A percentile compares a stretch with the other conserved stretches of the same genome.
Evolutionary conservation across 371 early-diverging fungal genomes (phyloP).

Genomic region (Umbelopsis sp.): DNA sequence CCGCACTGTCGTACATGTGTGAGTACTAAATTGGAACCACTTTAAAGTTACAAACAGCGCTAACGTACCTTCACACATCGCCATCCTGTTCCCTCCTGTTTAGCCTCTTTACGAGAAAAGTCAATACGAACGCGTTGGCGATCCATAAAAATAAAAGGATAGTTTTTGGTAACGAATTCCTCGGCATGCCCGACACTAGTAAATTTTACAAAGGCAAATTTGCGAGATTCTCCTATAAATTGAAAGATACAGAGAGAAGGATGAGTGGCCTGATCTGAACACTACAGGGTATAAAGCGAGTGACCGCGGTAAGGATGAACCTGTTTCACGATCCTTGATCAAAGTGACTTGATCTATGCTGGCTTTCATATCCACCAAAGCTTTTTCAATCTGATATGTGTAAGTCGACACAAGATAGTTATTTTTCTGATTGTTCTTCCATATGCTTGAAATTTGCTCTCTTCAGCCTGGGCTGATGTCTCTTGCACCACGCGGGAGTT

Average conservation of each 20-base stretch:
- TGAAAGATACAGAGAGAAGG: background rate
- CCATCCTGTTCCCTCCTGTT: constrained; percentile 56
- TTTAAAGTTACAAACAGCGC: background rate
- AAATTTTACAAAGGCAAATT: constrained; percentile 70
- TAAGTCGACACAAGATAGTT: background rate
- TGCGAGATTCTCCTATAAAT: constrained; percentile 53
- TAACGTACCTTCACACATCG: constrained; percentile 50
- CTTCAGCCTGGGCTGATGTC: too few relatives aligned
- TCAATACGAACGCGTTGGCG: constrained; percentile 57
- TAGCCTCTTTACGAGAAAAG: constrained; percentile 48
- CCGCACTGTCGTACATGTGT: constrained; percentile 31
- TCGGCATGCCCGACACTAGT: constrained; percentile 67
- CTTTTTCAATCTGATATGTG: constrained; percentile 32
- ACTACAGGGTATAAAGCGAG: background rate
- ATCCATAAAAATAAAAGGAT: constrained; percentile 47
- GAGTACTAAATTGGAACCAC: background rate
- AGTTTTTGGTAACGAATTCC: constrained; percentile 58
- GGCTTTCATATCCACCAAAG: constrained; percentile 31
- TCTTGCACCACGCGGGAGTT: too few relatives aligned
- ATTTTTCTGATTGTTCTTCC: constrained; percentile 7
- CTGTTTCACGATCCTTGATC: constrained; percentile 57
- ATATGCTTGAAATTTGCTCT: too few relatives aligned
- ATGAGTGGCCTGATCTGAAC: background rate
- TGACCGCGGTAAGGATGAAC: constrained; percentile 24
- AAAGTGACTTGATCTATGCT: constrained; percentile 44